Evolutionary conservation across 2,329 filamentous ascomycete genomes (phyloP), one percentile per base, ranked within the genome.

Genomic region (Coniella vitis): DNA sequence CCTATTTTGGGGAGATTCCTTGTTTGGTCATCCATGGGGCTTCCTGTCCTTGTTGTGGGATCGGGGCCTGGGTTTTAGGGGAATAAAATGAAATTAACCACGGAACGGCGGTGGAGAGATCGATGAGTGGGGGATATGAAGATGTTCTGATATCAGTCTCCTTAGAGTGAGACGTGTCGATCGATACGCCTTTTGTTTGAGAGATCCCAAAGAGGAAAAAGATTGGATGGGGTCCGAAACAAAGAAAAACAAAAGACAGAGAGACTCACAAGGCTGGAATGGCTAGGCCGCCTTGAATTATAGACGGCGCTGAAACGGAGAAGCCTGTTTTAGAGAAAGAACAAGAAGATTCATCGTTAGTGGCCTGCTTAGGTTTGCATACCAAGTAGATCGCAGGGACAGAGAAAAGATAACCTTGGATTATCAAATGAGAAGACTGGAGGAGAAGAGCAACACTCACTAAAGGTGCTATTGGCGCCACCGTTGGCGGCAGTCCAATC

Each of bases 401-500:
- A n/a, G n/a, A n/a, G n/a, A n/a, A n/a, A n/a, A n/a, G n/a, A 9
- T 37, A 8, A 17, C n/a, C n/a, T 8, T 17, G n/a, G 16, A 4
- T 37, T 37, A 9, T 17, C 3, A 20, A 17, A 25, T 10, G 19
- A 19, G 20, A 17, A 7, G 38, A 14, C 9, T 8, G 4, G n/a
- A 14, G 3, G 14, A 17, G 2, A 3, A 37, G 7, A 16, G 25
- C 13, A 4, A 44, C 10, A 34, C 51, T 14, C n/a, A 54, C 53
- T 39, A 38, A 48, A 51, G 7, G 41, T 47, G 39, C 46, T 51
- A 21, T 52, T 48, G 1, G 41, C 16, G 12, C 36, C 39, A 17
- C 38, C 29, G 31, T 46, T 45, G 17, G 43, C 45, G 8, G 43
- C 53, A 17, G 38, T 47, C 46, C 51, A 55, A 14, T 42, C 34